Base-by-base conservation (phyloP, 2,329 filamentous ascomycete species). In the Microcyclosporella mali region DNA sequence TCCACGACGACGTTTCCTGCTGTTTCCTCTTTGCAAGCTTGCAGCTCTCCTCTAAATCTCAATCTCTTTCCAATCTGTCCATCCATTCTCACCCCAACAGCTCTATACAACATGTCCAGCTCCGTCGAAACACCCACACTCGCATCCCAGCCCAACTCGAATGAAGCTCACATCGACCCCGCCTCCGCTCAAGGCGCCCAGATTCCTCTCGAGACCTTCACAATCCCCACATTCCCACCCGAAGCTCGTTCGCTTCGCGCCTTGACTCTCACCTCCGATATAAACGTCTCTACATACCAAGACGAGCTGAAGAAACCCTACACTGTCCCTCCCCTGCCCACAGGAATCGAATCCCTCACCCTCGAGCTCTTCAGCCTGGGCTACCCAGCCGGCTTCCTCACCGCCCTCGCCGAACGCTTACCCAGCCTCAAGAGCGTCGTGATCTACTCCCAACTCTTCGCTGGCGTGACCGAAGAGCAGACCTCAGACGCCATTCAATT, bases 361-460 rank as follows among this genome's bases (percentile, higher is more conserved):
- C 65, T 74, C 32, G 71, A 74, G 50, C 62, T 72, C 19, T 74
- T 74, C 62, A 64, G 63, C 10, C 58, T 73, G 4, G 71, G 71
- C 27, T 74, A 71, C 51, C 68, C 63, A 6, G 61, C 64, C 0
- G 65, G 63, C 9, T 74, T 71, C 53, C 59, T 73, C 11, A 61
- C 55, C 7, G 53, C 58, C 1, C 56, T 74, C 3, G 64, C 65
- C 4, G 55, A 61, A n/a, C 51, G 60, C 3, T 51, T 73, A 2
- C 64, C 65, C 3, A 65, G 68, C 12, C 47, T 73, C 18, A 68
- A 65, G 45, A 63, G 57, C 33, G 49, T 74, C 15, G 70, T 71
- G 0, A 49, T 72, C 1, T 73, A 71, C 51, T 65, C 60, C 31
- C 70, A 72, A 48, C 57, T 73, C 1, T 63, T 74, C 21, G 67